Percentiles rank a stretch among this genome's conserved stretches.
Conservation (phyloP, 2,329 filamentous ascomycete species). For the Fusarium luffae region DNA sequence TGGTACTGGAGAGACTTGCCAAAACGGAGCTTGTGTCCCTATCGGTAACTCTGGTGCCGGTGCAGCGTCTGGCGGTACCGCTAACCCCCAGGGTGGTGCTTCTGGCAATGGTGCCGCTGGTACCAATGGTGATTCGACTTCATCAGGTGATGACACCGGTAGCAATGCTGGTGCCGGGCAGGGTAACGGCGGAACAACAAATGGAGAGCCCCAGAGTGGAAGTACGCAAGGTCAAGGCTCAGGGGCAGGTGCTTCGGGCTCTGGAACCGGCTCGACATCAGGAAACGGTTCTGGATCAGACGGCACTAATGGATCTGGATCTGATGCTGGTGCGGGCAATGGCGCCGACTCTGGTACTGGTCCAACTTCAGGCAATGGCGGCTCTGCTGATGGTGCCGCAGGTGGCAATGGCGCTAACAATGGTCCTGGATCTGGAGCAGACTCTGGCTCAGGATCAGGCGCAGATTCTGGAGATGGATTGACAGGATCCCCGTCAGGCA, state of each 20-base stretch:
- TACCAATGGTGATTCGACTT: neutral
- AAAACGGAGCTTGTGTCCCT: constrained; percentile 14
- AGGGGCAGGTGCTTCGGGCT: neutral
- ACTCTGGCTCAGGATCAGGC: neutral
- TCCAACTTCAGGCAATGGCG: neutral
- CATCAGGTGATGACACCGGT: neutral
- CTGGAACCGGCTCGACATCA: neutral
- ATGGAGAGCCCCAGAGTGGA: neutral
- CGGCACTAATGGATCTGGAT: neutral
- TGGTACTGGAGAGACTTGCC: constrained; percentile 13
- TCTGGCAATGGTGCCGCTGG: neutral
- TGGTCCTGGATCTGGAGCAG: neutral
- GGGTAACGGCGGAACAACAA: neutral
- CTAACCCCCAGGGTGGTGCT: neutral
- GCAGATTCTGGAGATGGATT: neutral
- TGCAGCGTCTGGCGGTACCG: neutral
- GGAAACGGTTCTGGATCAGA: neutral
- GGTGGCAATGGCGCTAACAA: neutral
- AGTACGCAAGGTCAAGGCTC: constrained; percentile 11
- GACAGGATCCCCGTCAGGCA: neutral
- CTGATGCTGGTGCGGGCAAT: too few relatives aligned
- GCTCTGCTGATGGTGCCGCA: neutral
- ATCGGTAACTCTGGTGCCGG: neutral
- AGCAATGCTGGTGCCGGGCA: neutral
- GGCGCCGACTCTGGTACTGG: neutral